phyloP scores from a whole-genome alignment of 2,329 filamentous ascomycete species.

The Cytospora chrysosperma region DNA sequence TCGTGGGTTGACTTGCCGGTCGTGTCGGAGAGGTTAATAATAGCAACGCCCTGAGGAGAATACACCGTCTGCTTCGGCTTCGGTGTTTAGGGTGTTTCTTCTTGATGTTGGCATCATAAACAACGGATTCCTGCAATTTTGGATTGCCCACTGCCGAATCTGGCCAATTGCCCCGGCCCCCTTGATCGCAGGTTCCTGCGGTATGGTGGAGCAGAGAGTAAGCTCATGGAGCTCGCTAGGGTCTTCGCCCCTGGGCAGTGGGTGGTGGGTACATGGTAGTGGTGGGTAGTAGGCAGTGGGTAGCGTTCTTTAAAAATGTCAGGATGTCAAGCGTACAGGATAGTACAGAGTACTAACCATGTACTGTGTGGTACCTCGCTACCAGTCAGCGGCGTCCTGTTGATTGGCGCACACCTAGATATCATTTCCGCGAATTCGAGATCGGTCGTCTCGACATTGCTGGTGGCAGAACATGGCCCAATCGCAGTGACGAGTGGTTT shows the following conservation, averaged over 20 bases:
- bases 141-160: not conserved
- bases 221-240: slow-evolving; percentile 4
- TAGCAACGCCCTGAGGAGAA: slow-evolving; percentile 15
- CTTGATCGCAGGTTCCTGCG: not conserved
- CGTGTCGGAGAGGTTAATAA: slow-evolving; percentile 18
- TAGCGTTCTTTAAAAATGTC: not conserved
- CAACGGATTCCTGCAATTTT: not conserved
- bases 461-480: not conserved
- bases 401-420: not conserved
- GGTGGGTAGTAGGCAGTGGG: not conserved
- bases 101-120: slow-evolving; percentile 5
- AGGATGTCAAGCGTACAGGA: not conserved
- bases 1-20: slow-evolving; percentile 3
- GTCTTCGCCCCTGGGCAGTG: not conserved
- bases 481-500: not conserved
- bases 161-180: not conserved
- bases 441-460: not conserved
- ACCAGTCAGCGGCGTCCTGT: not conserved
- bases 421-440: not conserved
- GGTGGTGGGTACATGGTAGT: not conserved
- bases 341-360: not conserved
- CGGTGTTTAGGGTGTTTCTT: slow-evolving; percentile 8
- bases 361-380: not conserved
- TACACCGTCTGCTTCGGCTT: slow-evolving; percentile 8
- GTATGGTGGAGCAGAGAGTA: slow-evolving; percentile 4